phyloP scores from a whole-genome alignment of 192 early-diverging fungal genomes.

The Gigaspora rosea region DNA sequence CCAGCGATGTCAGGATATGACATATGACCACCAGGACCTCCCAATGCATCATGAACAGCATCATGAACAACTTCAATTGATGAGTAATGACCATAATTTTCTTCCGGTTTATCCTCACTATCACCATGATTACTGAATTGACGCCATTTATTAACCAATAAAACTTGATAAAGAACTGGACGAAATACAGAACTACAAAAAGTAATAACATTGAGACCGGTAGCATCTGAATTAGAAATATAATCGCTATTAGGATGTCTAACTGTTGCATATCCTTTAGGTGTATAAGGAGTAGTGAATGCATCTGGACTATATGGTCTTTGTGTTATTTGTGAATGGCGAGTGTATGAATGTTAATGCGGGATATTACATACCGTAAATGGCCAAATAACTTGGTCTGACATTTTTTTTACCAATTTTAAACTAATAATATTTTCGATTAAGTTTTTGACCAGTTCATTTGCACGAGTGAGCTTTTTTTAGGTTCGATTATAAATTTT shows the following conservation, averaged over 20 bases:
- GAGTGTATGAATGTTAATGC: too few species aligned
- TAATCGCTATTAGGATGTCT: conserved; percentile 13
- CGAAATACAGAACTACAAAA: conserved; percentile 19
- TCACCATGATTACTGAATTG: conserved; percentile 19
- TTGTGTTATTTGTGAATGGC: not conserved
- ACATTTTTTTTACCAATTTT: too few species aligned
- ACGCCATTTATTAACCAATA: conserved; percentile 1
- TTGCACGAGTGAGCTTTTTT: too few species aligned
- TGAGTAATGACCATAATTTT: not conserved
- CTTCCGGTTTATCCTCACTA: not conserved
- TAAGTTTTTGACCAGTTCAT: too few species aligned
- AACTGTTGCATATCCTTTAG: conserved; percentile 5
- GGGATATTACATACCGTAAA: too few species aligned
- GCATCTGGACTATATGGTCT: conserved; percentile 14
- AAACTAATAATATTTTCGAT: too few species aligned
- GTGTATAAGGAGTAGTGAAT: not conserved
- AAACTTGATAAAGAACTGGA: not conserved
- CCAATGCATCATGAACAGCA: conserved; percentile 13
- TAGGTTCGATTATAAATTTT: too few species aligned
- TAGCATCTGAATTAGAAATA: not conserved
- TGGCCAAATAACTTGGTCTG: too few species aligned
- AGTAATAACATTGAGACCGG: not conserved
- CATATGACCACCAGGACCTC: conserved; percentile 25
- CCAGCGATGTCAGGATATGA: conserved; percentile 14
- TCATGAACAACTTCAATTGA: conserved; percentile 24